A percentile compares a stretch with the other conserved stretches of the same genome.
Conservation (phyloP, 1,284 basidiomycete species). For the Rhodotorula glutinis region DNA sequence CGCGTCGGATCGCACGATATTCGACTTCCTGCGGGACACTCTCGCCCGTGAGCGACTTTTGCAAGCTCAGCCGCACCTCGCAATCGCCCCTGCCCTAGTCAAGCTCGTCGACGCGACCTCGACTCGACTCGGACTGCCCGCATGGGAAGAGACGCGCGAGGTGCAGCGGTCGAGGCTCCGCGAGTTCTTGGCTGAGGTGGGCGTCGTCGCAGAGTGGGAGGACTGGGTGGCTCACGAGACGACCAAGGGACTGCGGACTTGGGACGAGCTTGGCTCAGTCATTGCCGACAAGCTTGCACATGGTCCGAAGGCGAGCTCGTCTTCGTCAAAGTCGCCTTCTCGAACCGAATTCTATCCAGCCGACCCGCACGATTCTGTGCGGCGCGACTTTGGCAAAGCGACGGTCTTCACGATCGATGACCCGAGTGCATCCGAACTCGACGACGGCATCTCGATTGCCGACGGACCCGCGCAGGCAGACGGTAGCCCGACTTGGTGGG, state of each 20-base stretch:
- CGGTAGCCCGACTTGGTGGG: constrained; percentile 59
- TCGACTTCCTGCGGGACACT: constrained; percentile 63
- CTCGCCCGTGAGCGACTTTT: constrained; percentile 60
- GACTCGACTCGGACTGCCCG: constrained; percentile 43
- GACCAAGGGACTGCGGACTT: constrained; percentile 6
- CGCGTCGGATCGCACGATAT: constrained; percentile 60
- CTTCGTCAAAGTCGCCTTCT: not conserved
- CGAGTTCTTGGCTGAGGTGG: constrained; percentile 26
- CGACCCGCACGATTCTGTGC: constrained; percentile 56
- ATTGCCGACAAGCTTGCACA: constrained; percentile 19
- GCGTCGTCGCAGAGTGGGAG: constrained; percentile 28
- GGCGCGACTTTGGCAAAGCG: constrained; percentile 79
- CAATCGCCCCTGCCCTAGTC: constrained; percentile 60
- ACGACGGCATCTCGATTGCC: constrained; percentile 89
- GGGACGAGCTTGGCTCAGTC: constrained; percentile 3
- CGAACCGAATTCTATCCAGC: constrained; percentile 24
- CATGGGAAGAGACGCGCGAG: constrained; percentile 44
- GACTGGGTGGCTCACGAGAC: constrained; percentile 30
- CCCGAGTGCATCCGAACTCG: constrained; percentile 74
- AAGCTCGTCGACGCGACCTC: constrained; percentile 51
- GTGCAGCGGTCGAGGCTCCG: constrained; percentile 43
- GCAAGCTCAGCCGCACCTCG: constrained; percentile 64
- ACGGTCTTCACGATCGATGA: constrained; percentile 91
- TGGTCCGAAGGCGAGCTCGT: not conserved
- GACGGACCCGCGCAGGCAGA: constrained; percentile 26